A percentile compares a stretch with the other conserved stretches of the same genome.
Evolutionary conservation across 2,329 filamentous ascomycete genomes (phyloP).

Genomic region (Nothopassalora personata): DNA sequence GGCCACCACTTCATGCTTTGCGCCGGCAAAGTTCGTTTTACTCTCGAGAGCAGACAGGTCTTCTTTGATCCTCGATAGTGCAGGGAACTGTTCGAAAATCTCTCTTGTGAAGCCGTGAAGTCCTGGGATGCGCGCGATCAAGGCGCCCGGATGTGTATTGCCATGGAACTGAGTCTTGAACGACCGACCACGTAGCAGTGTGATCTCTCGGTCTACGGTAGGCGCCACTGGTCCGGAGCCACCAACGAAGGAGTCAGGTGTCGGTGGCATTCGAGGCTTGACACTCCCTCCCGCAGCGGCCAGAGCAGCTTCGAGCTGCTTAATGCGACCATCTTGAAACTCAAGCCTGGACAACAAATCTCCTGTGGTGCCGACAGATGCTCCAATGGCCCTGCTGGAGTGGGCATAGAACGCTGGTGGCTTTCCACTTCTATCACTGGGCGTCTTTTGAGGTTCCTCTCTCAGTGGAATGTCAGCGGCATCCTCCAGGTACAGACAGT

Average conservation of each 20-base stretch:
- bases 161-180: conserved; percentile 45
- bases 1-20: conserved; percentile 17
- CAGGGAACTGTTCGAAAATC: conserved; percentile 34
- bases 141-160: conserved; percentile 35
- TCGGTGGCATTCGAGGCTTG: conserved; percentile 20
- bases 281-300: conserved; percentile 14
- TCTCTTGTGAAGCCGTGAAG: conserved; percentile 27
- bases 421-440: conserved; percentile 4
- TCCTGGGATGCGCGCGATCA: conserved; percentile 28
- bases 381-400: conserved; percentile 19
- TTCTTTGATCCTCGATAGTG: conserved; percentile 22
- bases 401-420: conserved; percentile 29
- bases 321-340: conserved; percentile 26
- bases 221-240: conserved; percentile 13
- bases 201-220: conserved; percentile 33
- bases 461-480: conserved; percentile 21
- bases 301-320: conserved; percentile 27
- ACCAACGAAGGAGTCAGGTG: conserved; percentile 22
- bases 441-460: conserved; percentile 12
- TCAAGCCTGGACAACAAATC: conserved; percentile 25
- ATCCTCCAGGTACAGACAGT: conserved; percentile 38
- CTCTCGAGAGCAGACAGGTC: conserved; percentile 26
- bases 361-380: conserved; percentile 5
- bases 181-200: conserved; percentile 39
- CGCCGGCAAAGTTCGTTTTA: conserved; percentile 20